Base-by-base conservation (phyloP, 2,329 filamentous ascomycete species). In the Fusarium anthophilum region DNA sequence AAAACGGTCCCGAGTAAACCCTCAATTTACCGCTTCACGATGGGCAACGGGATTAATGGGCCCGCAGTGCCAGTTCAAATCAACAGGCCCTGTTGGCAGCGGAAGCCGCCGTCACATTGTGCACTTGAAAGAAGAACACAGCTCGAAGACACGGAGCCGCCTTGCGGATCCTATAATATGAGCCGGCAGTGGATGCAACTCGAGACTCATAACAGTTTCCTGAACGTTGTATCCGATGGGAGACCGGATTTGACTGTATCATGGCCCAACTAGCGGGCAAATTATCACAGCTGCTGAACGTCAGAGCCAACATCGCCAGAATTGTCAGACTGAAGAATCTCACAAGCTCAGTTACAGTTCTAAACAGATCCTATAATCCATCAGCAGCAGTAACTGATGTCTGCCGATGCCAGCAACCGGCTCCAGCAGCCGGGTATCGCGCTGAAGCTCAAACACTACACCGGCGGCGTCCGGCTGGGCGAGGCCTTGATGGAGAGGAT, bases 391-490 rank as follows among this genome's bases (percentile, higher is more conserved):
- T 50, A 48, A 50, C 66, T 53, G 72, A 66, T 56, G 55, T 48
- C 55, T 74, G 60, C 71, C 75, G 60, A 77, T 56, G 44, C 57
- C 53, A 77, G 58, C 57, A 74, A 74, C 76, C 76, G 76, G 76
- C 73, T 72, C 28, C 70, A 69, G 69, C 56, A 75, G 75, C 76
- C 77, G 74, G 75, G 62, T 55, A 54, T 66, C 65, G 69, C 54
- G 60, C 65, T 69, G 70, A 77, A 77, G 65, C 72, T 72, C 75
- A 73, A 72, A 64, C 63, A 66, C 69, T 73, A 59, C 66, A 76
- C 75, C 77, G 75, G 77, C 73, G 63, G 56, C 66, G 77, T 75
- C 77, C 76, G 77, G 68, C 72, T 76, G 69, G 69, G 65, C 60
- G 66, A 78, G 65, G 72, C 69, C 71, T 70, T 63, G 72, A 68